phyloP scores from a whole-genome alignment of 306 rosid species.

The Glycyrrhiza uralensis region DNA sequence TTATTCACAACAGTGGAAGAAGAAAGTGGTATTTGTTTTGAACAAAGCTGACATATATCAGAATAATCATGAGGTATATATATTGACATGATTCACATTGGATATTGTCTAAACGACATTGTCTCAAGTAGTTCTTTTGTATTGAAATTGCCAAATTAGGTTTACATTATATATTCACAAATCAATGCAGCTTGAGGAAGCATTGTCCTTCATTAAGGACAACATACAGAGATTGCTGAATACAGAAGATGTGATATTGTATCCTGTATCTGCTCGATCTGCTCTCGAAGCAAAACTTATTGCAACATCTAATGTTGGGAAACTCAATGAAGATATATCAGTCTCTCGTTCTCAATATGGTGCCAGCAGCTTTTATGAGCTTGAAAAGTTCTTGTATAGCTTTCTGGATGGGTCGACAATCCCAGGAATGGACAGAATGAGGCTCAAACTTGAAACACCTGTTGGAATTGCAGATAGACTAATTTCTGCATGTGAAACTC shows the following conservation, averaged over 20 bases:
- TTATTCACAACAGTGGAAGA: constrained; percentile 97
- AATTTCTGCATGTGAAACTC: constrained; percentile 61
- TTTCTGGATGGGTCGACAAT: constrained; percentile 87
- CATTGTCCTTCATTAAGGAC: constrained; percentile 68
- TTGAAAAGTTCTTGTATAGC: constrained; percentile 77
- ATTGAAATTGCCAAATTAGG: constrained; percentile 1
- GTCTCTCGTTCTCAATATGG: constrained; percentile 49
- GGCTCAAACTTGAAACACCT: constrained; percentile 91
- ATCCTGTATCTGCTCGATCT: constrained; percentile 90
- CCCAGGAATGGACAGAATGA: constrained; percentile 88
- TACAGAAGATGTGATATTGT: constrained; percentile 64
- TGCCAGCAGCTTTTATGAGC: constrained; percentile 56
- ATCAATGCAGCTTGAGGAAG: constrained; percentile 90
- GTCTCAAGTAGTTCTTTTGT: constrained; percentile 19
- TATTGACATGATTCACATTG: constrained; percentile 3
- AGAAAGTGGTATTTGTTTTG: constrained; percentile 91
- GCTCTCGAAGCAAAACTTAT: constrained; percentile 85
- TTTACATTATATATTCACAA: constrained; percentile 20
- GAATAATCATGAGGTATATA: constrained; percentile 63
- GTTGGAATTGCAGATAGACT: constrained; percentile 81
- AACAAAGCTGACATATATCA: constrained; percentile 90
- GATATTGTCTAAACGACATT: constrained; percentile 1
- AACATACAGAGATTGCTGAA: constrained; percentile 71
- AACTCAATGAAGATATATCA: constrained; percentile 35
- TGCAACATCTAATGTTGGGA: constrained; percentile 39